Evolutionary conservation across 2,329 filamentous ascomycete species (phyloP).

Genomic region (Talaromyces funiculosus): DNA sequence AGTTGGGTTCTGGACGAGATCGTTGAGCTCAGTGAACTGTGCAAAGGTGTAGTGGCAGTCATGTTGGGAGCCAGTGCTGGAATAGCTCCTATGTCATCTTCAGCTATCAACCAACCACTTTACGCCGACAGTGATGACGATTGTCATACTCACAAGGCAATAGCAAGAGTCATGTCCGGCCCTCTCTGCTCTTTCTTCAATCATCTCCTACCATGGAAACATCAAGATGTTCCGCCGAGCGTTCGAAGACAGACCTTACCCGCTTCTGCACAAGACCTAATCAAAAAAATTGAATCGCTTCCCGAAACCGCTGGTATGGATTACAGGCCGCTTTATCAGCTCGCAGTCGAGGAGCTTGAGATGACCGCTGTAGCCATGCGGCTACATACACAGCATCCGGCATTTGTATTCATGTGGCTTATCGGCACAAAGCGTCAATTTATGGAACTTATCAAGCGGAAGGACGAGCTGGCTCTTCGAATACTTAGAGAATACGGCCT

Average conservation of each 20-base stretch:
- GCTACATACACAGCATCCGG: neutral
- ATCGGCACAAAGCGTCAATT: constrained; percentile 4
- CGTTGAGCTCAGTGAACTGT: constrained; percentile 7
- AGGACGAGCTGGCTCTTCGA: neutral
- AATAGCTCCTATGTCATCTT: neutral
- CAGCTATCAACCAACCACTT: neutral
- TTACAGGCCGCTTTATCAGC: neutral
- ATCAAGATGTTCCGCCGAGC: neutral
- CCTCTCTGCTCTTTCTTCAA: constrained; percentile 2
- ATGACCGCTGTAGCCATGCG: neutral
- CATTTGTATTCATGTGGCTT: constrained; percentile 11
- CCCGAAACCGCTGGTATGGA: neutral
- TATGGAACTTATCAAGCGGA: neutral
- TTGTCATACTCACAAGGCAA: neutral
- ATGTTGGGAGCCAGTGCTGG: neutral
- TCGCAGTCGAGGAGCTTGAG: constrained; percentile 5
- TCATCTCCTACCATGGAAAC: constrained; percentile 8
- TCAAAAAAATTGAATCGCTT: neutral
- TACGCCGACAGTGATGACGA: neutral
- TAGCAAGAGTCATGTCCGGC: neutral
- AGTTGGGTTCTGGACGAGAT: constrained; percentile 9
- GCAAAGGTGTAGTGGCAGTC: constrained; percentile 6
- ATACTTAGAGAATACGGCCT: constrained; percentile 7
- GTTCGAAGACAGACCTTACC: neutral
- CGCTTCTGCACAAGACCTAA: neutral